These are phyloP conservation scores for Amoebophrya sp. DNA, from an alignment of 169 alveolate species.

Conservation along the genomic window DNA sequence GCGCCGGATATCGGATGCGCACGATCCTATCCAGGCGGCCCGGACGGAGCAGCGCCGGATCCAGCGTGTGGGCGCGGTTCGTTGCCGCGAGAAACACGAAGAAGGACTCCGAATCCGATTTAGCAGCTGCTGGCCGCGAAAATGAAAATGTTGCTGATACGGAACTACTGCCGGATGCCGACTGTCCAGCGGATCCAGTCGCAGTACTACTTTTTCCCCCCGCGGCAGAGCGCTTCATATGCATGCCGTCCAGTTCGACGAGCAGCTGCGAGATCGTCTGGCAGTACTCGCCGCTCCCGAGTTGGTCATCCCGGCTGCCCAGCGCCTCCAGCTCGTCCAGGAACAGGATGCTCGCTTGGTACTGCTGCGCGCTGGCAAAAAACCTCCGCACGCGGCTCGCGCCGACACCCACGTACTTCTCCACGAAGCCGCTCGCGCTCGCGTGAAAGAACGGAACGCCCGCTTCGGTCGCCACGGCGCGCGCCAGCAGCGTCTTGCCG, in stretches of 20 bases:
- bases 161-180: no score
- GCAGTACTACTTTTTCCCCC: background rate
- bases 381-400: background rate
- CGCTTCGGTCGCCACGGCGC: background rate
- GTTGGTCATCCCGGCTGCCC: background rate
- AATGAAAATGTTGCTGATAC: no score
- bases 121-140: no score
- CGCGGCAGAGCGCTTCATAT: background rate
- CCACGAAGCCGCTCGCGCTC: background rate
- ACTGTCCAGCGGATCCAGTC: no score
- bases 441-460: background rate
- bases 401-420: background rate
- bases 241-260: background rate
- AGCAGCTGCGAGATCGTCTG: background rate
- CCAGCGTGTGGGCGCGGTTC: constrained; percentile 90
- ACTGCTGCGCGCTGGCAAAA: background rate
- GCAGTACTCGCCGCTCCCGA: background rate
- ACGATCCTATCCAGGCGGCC: constrained; percentile 86
- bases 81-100: constrained; percentile 78
- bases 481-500: constrained; percentile 74
- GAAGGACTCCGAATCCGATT: background rate
- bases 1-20: background rate
- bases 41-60: constrained; percentile 90
- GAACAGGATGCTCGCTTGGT: background rate
- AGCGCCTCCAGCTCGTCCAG: background rate